These are phyloP conservation scores for Thelephora aurantiotincta DNA, from an alignment of 768 basidiomycete species.

Conservation along the genomic window DNA sequence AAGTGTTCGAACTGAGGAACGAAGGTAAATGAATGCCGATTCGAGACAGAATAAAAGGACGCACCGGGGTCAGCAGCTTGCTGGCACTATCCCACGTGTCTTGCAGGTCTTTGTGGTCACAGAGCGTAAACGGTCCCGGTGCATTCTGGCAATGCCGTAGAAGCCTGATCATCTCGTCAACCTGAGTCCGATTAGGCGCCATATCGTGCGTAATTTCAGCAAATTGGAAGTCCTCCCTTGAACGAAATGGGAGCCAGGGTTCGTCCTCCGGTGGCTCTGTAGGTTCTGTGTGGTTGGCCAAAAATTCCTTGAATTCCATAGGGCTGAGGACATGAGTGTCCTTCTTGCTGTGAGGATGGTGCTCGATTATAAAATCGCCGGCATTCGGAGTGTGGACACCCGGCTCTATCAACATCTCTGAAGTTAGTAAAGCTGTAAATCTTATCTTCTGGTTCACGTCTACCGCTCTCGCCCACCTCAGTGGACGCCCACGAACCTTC, in stretches of 20 bases:
- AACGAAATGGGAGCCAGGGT: conserved; percentile 19
- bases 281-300: no score
- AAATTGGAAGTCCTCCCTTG: conserved; percentile 17
- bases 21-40: background rate
- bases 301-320: no score
- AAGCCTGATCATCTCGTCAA: conserved; percentile 10
- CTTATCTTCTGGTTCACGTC: no score
- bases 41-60: background rate
- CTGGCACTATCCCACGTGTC: conserved; percentile 9
- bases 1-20: conserved; percentile 8
- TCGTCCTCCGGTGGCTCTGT: background rate
- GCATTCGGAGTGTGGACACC: no score
- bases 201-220: conserved; percentile 13
- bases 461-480: no score
- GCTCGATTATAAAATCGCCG: no score
- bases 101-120: conserved; percentile 9
- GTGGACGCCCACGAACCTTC: no score
- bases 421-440: no score
- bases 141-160: conserved; percentile 3
- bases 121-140: conserved; percentile 7
- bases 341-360: no score
- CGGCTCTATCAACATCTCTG: no score
- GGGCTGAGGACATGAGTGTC: no score
- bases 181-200: conserved; percentile 9
- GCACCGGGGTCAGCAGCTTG: conserved; percentile 4